Evolutionary conservation across 305 asterid genomes (phyloP), one percentile per base, ranked within the genome.

Genomic region (Rubia balearica): DNA sequence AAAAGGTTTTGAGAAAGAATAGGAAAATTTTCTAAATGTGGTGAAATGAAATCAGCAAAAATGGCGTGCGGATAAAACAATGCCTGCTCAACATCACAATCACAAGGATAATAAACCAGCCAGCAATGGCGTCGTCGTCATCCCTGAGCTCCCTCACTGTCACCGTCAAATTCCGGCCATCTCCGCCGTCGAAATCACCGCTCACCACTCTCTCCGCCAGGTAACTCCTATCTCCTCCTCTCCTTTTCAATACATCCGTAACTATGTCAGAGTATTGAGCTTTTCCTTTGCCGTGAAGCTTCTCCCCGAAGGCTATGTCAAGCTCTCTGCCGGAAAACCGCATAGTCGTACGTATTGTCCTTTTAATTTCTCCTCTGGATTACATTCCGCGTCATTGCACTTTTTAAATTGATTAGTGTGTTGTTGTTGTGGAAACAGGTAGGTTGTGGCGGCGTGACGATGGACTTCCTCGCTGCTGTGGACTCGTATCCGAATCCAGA

Each of bases 401-500:
- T 36, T 13, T 14, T 30, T 16, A n/a, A 17, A 64, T 41, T 41
- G 68, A 21, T 59, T 51, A 61, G 27, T 24, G 48, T 76, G 27
- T 77, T 74, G 48, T 24, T 81, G 76, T 67, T 78, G 48, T 38
- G 85, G n/a, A 41, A 41, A 19, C 84, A 94, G 99, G 61, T 94
- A 74, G 98, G 97, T 72, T 85, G 91, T 61, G 99, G 99, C 65
- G 68, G 76, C 3, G 87, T 67, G 61, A 8, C 80, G 48, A 80
- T 94, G 68, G 98, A 94, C 76, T 89, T 77, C 70, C 78, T 91
- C 79, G 96, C 99, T 61, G 83, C 90, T 4, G 97, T 94, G 73
- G 93, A 89, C 76, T 83, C 98, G 84, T 94, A 80, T 81, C 99
- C 99, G 16, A 85, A 82, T 33, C 99, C 99, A 57, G 98, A 94